Evolutionary conservation across 371 early-diverging fungal species (phyloP).

Genomic region (Rhizopus arrhizus): DNA sequence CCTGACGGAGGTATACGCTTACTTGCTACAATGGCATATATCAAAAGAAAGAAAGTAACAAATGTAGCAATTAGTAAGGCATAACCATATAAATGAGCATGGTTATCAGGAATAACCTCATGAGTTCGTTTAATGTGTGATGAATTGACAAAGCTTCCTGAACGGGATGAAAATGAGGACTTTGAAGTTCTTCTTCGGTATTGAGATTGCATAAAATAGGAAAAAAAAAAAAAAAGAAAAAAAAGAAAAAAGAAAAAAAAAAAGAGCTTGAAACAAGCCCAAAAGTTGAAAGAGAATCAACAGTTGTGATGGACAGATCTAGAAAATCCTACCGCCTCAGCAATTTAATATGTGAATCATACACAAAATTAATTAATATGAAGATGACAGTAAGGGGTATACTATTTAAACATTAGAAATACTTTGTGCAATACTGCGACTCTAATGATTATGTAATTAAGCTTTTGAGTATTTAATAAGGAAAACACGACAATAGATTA

Average conservation of each 20-base stretch:
- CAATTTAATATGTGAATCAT: too few species aligned
- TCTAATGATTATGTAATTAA: too few species aligned
- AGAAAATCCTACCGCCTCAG: too few species aligned
- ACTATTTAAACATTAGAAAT: too few species aligned
- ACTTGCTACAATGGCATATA: slow-evolving; percentile 73
- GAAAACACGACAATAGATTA: too few species aligned
- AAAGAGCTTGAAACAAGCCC: background rate
- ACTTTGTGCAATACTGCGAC: too few species aligned
- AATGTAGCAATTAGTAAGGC: slow-evolving; percentile 63
- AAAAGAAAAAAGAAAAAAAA: slow-evolving; percentile 9
- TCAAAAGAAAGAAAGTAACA: slow-evolving; percentile 58
- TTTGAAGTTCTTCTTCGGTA: slow-evolving; percentile 28
- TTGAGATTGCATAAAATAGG: slow-evolving; percentile 21
- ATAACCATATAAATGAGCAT: slow-evolving; percentile 72
- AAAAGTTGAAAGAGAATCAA: too few species aligned
- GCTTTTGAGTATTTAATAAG: too few species aligned
- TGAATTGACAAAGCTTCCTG: background rate
- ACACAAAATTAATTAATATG: too few species aligned
- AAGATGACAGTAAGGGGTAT: too few species aligned
- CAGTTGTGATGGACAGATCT: too few species aligned
- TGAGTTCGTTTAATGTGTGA: slow-evolving; percentile 41
- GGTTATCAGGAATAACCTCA: slow-evolving; percentile 64
- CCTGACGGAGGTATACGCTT: slow-evolving; percentile 74
- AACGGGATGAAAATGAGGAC: slow-evolving; percentile 18
- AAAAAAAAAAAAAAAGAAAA: background rate